These are phyloP conservation scores for Tremellales sp. DNA, from an alignment of 1,284 basidiomycete genomes.

Conservation along the genomic window DNA sequence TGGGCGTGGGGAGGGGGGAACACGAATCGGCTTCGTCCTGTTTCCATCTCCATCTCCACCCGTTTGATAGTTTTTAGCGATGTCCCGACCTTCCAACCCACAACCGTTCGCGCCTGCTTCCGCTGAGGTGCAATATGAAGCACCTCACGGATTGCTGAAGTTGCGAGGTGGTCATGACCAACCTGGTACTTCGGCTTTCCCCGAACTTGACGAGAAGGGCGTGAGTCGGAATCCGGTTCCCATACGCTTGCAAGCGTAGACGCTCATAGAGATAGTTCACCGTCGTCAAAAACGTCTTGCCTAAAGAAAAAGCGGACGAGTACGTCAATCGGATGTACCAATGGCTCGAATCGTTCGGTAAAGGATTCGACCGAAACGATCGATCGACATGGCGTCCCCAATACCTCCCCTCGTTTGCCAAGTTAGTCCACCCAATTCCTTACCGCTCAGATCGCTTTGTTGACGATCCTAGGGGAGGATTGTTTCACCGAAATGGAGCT, in stretches of 20 bases:
- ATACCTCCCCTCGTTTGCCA: constrained; percentile 40
- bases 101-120: neutral
- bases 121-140: neutral
- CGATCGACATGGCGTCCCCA: constrained; percentile 39
- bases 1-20: too few relatives aligned
- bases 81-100: neutral
- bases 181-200: constrained; percentile 10
- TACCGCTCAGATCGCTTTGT: neutral
- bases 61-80: neutral
- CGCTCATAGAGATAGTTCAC: constrained; percentile 24
- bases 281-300: constrained; percentile 40
- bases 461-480: constrained; percentile 22
- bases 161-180: constrained; percentile 14
- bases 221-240: constrained; percentile 14
- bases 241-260: neutral
- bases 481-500: constrained; percentile 38
- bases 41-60: too few relatives aligned
- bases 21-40: too few relatives aligned
- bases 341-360: constrained; percentile 44
- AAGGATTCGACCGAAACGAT: constrained; percentile 47
- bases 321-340: constrained; percentile 39
- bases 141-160: constrained; percentile 15
- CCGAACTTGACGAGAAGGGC: constrained; percentile 25
- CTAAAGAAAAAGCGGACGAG: constrained; percentile 27
- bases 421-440: constrained; percentile 14